phyloP scores from a whole-genome alignment of 352 stramenopile genomes.

The Pythium biforme region DNA sequence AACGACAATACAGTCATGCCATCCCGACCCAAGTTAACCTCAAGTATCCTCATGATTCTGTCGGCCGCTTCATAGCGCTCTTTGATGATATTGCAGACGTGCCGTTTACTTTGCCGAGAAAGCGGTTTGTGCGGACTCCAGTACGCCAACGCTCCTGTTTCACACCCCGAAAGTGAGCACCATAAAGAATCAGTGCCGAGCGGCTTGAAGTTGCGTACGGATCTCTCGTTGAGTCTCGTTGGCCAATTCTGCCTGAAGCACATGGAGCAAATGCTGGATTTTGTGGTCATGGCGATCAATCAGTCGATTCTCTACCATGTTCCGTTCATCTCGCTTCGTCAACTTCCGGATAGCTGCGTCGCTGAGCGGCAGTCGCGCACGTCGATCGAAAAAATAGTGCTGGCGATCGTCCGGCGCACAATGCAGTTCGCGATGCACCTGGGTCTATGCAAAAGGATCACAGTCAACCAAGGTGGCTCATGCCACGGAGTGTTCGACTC shows the following conservation, averaged over 20 bases:
- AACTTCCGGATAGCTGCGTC: not conserved
- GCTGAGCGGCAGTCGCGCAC: conserved; percentile 7
- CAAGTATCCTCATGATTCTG: conserved; percentile 75
- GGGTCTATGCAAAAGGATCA: conserved; percentile 34
- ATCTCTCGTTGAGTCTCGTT: conserved; percentile 60
- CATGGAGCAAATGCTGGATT: conserved; percentile 51
- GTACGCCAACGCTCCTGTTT: conserved; percentile 27
- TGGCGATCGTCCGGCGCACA: conserved; percentile 44
- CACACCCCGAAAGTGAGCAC: too few relatives aligned
- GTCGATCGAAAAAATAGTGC: conserved; percentile 50
- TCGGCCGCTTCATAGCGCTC: conserved; percentile 66
- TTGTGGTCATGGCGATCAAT: conserved; percentile 59
- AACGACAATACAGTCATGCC: too few relatives aligned
- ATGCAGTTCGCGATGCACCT: conserved; percentile 41
- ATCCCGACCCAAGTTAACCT: too few relatives aligned
- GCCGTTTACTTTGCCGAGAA: conserved; percentile 38
- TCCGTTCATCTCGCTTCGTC: conserved; percentile 3
- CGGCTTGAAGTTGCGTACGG: too few relatives aligned
- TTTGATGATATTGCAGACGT: conserved; percentile 43
- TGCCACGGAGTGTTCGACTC: not conserved
- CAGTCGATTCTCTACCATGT: conserved; percentile 14
- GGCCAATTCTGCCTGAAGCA: conserved; percentile 60
- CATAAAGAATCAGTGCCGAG: too few relatives aligned
- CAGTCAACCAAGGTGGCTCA: too few relatives aligned
- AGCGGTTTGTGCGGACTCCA: conserved; percentile 22